Percentiles rank a stretch among this genome's conserved stretches.
These are phyloP conservation scores for Xerocomellus intermedius DNA, from an alignment of 768 basidiomycete genomes.

Conservation along the genomic window DNA sequence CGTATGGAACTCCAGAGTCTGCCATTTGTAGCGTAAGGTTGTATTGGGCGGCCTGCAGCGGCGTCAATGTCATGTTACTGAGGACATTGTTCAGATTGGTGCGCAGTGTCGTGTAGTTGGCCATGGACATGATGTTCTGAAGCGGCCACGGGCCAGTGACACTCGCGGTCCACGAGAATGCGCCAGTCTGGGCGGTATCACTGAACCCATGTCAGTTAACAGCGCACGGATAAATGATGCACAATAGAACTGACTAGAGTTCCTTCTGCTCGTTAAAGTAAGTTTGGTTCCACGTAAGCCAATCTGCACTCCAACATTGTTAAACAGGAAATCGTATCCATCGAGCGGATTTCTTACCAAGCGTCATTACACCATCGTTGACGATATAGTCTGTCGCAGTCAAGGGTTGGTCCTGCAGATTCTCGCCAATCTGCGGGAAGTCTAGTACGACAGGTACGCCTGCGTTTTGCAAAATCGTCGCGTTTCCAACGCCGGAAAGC, in stretches of 20 bases:
- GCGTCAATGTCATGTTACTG: background rate
- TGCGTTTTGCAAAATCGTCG: background rate
- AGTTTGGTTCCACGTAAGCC: background rate
- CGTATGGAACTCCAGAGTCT: background rate
- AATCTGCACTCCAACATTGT: background rate
- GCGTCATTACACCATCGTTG: background rate
- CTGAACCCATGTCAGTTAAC: background rate
- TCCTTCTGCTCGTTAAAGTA: background rate
- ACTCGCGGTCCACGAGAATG: background rate
- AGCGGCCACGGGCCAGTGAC: background rate
- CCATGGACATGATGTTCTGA: background rate
- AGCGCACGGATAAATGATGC: background rate
- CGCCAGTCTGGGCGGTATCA: background rate
- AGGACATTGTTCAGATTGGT: background rate
- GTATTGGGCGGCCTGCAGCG: background rate
- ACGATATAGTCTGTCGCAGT: background rate
- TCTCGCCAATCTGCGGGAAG: background rate
- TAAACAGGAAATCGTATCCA: background rate
- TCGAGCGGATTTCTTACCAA: background rate
- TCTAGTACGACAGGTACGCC: background rate
- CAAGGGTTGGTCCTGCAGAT: background rate
- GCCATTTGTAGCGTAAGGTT: background rate
- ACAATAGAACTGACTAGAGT: background rate
- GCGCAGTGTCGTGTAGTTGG: background rate
- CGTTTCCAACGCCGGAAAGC: background rate